Evolutionary conservation across 2,329 filamentous ascomycete genomes (phyloP), one percentile per base, ranked within the genome.

Genomic region (Cladosporium cucumerinum): DNA sequence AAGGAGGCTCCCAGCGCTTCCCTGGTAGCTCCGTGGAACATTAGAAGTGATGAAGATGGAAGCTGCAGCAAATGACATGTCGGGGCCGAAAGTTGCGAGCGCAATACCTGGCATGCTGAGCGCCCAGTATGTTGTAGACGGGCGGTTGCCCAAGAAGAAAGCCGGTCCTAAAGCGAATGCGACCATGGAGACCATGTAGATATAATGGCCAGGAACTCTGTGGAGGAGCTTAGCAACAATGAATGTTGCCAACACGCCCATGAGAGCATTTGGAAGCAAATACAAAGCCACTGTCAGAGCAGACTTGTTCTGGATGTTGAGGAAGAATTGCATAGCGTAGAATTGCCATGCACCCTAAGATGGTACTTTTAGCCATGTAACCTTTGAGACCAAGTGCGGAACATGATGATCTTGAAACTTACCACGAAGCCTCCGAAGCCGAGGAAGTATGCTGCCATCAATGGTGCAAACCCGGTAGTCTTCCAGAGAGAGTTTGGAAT

Each of bases 41-140:
- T 76, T 81, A 12, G 75, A 78, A 0, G 80, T 82, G 65, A 82
- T 81, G 70, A 82, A 82, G 52, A 82, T 82, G n/a, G 78, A 78
- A 0, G 80, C 80, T 0, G 81, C 80, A 0, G 80, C 80, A 65
- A 82, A 82, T 30, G 78, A 78, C 60, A 82, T 72, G 55, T 82
- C 81, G 0, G 81, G 81, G 0, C 81, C 81, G 54, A 82, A 82
- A 0, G 80, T 82, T 0, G 80, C 79, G 0, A 82, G 71, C 1
- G 76, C 76, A 1, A 82, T 75, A 0, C 80, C 80, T 0, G 80
- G 80, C 66, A 82, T 73, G 0, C 78, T 79, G 3, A 82, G 74
- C 0, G 77, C 78, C 78, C 80, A 82, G 72, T 82, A 82, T 0
- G 66, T 75, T 0, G 80, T 80, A 12, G 69, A 70, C 0, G 79